Base-by-base conservation (phyloP, 2,329 filamentous ascomycete species). In the Alternaria consortialis region DNA sequence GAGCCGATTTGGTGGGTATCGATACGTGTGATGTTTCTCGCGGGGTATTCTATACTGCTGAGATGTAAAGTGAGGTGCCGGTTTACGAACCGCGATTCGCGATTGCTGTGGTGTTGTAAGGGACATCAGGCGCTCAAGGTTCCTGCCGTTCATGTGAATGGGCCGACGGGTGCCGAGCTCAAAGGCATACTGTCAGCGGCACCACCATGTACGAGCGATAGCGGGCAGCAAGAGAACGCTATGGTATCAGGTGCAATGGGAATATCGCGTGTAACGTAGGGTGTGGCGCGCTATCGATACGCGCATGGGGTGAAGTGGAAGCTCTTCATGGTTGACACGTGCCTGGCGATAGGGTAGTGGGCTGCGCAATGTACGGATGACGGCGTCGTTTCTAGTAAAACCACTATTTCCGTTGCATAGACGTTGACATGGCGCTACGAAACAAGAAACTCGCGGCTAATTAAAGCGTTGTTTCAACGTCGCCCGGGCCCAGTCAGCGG, bases 401-500 rank as follows among this genome's bases (percentile, higher is more conserved):
- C 34, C 11, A 29, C n/a, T 7, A 27, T 23, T 3, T 34, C 27
- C 17, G n/a, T 42, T 46, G 32, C 32, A 25, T 27, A 11, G 29
- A 51, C 29, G 23, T 37, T 13, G 39, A 43, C 31, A 44, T 51
- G n/a, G 31, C 47, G 47, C 20, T 13, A 37, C n/a, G 12, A 37
- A 37, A 34, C 57, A 43, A 43, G 20, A 32, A 36, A 32, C 46
- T 36, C 20, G 34, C 40, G 53, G 34, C 32, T 57, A 56, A 58
- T 58, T 53, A 51, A 57, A 47, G 57, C 53, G 46, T 40, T 52
- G 63, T 56, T 60, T 60, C 51, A 51, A 53, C n/a, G 36, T 47
- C 17, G 58, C 55, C 57, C 46, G 42, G 53, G 46, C 44, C 40
- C 46, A 39, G 46, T 43, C 53, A 40, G 53, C 58, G 43, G 50